Evolutionary conservation across 2,329 filamentous ascomycete species (phyloP), one percentile per base, ranked within the genome.

Genomic region (Hyphodiscus sp.): DNA sequence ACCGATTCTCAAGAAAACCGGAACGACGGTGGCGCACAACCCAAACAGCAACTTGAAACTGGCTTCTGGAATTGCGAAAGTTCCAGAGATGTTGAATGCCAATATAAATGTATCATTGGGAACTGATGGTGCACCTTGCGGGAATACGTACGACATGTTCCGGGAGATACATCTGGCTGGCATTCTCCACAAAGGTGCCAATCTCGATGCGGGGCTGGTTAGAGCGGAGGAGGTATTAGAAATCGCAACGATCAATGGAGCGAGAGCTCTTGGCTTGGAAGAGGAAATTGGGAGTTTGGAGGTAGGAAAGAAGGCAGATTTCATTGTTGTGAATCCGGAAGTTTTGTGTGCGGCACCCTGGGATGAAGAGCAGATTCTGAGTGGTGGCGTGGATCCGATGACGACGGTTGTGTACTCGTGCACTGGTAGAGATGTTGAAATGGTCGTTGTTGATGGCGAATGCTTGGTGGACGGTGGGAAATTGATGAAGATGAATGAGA

Each of bases 231-330:
- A 67, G 0, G 75, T 74, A 1, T 63, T 78, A 23, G 73, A 76
- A 58, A 77, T 79, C 74, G 75, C 75, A 0, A 79, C 76, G 0
- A 75, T 78, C 55, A 72, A 76, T 49, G 76, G 74, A 0, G 76
- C 76, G 0, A 71, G 66, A 51, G 76, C 76, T 0, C 59, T 79
- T 26, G 75, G 76, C 0, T 57, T 78, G 1, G 82, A 85, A 30
- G 63, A 67, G 1, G 72, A 75, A 64, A 70, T 78, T 0, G 83
- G 83, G 0, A 76, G 71, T 49, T 61, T 86, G 52, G 71, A 73
- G 59, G 67, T 65, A 0, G 81, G 81, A 0, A 70, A 76, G 63
- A 70, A 74, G 58, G 82, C 82, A 0, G 82, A 86, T 59, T 81
- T 85, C 51, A 76, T 78, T 18, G 69, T 79, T 1, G 68, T 79